phyloP scores from a whole-genome alignment of 2,329 filamentous ascomycete genomes.

The Aspergillus quadricinctus region DNA sequence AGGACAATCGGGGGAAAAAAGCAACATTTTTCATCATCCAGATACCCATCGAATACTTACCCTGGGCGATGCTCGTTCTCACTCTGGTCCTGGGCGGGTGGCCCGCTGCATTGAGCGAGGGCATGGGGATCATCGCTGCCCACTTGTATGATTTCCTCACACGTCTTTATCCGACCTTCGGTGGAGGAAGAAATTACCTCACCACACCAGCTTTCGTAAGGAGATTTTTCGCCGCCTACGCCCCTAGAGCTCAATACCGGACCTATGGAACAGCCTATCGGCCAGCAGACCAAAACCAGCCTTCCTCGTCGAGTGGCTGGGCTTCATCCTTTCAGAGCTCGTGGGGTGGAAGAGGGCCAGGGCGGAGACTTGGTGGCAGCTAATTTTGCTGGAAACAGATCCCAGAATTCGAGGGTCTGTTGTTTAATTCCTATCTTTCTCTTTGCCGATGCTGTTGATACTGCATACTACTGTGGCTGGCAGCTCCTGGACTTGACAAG shows the following conservation, averaged over 20 bases:
- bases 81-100: constrained; percentile 66
- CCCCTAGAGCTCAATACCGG: constrained; percentile 46
- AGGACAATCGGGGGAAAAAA: constrained; percentile 75
- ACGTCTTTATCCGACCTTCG: constrained; percentile 82
- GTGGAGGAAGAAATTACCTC: constrained; percentile 73
- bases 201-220: constrained; percentile 69
- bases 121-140: constrained; percentile 77
- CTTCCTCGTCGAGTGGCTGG: constrained; percentile 23
- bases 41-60: constrained; percentile 76
- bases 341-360: constrained; percentile 39
- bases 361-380: constrained; percentile 37
- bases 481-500: neutral
- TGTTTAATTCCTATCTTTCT: neutral
- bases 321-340: constrained; percentile 27
- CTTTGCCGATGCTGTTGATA: neutral
- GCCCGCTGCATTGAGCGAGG: constrained; percentile 56
- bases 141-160: constrained; percentile 90
- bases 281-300: constrained; percentile 23
- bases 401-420: neutral
- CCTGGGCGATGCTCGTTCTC: constrained; percentile 72
- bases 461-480: neutral
- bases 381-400: constrained; percentile 10
- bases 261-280: constrained; percentile 61
- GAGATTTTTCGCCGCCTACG: constrained; percentile 55
- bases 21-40: constrained; percentile 77